Evolutionary conservation across 1,284 basidiomycete genomes (phyloP), one percentile per base, ranked within the genome.

Genomic region (Entoloma clypeatum): DNA sequence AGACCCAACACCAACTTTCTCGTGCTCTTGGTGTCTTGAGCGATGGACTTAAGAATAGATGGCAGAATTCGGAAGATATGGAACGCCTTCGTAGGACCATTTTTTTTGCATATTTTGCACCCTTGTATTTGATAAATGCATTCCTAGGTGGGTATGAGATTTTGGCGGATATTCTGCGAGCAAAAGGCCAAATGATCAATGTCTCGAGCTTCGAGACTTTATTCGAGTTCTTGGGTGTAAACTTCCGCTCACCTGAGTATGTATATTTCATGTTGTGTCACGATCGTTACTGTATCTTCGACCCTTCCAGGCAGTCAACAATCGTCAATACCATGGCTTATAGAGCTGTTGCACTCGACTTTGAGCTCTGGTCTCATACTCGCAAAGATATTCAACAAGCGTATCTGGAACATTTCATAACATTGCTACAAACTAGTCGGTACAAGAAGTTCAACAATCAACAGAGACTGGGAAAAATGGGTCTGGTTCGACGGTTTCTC

Each of bases 61-160:
- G 94, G 94, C 79, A 88, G 54, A 91, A 89, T 53, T 92, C 87
- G 28, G 92, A 93, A 55, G 91, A 93, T 55, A 91, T 92, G 82
- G 91, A 94, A 57, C 69, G 81, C 24, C 66, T 92, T 32, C 79
- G 89, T 87, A 55, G 57, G 81, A n/a, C n/a, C n/a, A n/a, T n/a
- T 69, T 8, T 25, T 45, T 29, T 8, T 11, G 19, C 30, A n/a
- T 19, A 26, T 27, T 21, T 29, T 28, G 16, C 26, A 29, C 17
- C 27, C 14, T 13, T 41, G 9, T 35, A 33, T 8, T 37, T 37
- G 29, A 18, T 32, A 27, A 35, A 25, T 17, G 19, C 11, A 3
- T 28, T 23, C 33, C 19, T 40, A 92, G 90, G 81, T 44, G 90
- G 91, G 8, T 97, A 94, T 55, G 92, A 96, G 43, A 81, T 93